Evolutionary conservation across 495 filamentous ascomycete genomes (phyloP).

Genomic region (Chaetomium fimeti): DNA sequence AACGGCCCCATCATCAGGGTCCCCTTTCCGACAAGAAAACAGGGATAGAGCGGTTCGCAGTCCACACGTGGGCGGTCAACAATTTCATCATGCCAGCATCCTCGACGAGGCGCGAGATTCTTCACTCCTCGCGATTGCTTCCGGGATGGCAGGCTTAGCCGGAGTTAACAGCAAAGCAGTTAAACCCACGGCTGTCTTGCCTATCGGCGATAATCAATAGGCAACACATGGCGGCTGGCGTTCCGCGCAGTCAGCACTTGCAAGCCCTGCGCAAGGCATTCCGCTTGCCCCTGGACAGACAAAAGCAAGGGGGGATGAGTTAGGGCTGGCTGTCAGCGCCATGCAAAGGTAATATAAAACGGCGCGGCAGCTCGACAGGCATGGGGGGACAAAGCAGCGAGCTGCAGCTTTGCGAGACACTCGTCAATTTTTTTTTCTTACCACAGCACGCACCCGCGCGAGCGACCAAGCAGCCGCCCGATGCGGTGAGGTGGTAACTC

Average conservation of each 20-base stretch:
- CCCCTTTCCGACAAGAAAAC: neutral
- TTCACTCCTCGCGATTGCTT: neutral
- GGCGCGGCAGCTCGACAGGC: neutral
- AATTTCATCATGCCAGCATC: neutral
- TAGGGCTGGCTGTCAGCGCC: neutral
- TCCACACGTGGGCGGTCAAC: slow-evolving; percentile 10
- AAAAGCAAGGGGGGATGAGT: neutral
- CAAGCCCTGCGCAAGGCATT: neutral
- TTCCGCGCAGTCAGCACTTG: neutral
- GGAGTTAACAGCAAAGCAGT: neutral
- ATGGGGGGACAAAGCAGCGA: neutral
- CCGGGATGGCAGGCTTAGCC: neutral
- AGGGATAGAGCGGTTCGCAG: neutral
- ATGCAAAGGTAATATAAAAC: slow-evolving; percentile 6
- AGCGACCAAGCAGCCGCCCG: neutral
- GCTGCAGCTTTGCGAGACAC: slow-evolving; percentile 23
- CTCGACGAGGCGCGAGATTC: neutral
- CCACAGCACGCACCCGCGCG: neutral
- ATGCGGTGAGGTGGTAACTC: too few species aligned
- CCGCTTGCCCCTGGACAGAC: neutral
- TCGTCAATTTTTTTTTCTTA: neutral
- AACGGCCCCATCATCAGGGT: neutral
- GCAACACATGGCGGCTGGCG: neutral
- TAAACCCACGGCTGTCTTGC: neutral
- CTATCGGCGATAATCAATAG: neutral